Conservation (phyloP, 257 asterid species). For the Nicotiana knightiana region DNA sequence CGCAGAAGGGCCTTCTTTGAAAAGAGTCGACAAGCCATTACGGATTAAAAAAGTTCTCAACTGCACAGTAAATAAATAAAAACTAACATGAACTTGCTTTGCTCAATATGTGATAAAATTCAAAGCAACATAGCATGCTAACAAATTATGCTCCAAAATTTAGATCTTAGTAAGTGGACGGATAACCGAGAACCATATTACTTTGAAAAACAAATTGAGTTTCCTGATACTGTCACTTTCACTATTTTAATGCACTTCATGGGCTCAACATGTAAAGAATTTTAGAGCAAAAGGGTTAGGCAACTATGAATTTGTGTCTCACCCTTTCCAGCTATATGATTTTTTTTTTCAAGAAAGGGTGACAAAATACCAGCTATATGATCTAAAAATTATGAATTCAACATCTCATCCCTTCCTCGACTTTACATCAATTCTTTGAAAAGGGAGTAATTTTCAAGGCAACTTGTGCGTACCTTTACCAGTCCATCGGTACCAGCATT, state of each 20-base stretch:
- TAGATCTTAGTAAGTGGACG: background rate
- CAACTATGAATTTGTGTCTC: background rate
- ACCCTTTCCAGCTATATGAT: background rate
- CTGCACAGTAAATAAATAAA: slow-evolving; percentile 36
- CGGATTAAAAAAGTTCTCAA: slow-evolving; percentile 83
- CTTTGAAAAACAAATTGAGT: background rate
- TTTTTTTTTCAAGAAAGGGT: too few species aligned
- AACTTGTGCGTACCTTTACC: too few species aligned
- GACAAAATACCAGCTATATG: too few species aligned
- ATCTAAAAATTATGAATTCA: too few species aligned
- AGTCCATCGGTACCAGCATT: too few species aligned
- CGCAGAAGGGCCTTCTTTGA: slow-evolving; percentile 86
- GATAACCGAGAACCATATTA: background rate
- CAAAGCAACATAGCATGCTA: slow-evolving; percentile 9
- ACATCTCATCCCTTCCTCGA: too few species aligned
- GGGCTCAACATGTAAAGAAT: background rate
- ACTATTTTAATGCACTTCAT: background rate
- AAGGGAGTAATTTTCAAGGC: too few species aligned
- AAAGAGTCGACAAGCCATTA: slow-evolving; percentile 83
- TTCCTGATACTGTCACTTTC: background rate
- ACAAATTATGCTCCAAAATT: background rate
- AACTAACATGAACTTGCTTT: background rate
- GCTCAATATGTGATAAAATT: background rate
- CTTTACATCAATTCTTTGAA: too few species aligned
- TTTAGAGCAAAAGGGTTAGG: background rate